These are phyloP conservation scores for Colletotrichum cordylinicola DNA, from an alignment of 2,329 filamentous ascomycete species.

Conservation along the genomic window DNA sequence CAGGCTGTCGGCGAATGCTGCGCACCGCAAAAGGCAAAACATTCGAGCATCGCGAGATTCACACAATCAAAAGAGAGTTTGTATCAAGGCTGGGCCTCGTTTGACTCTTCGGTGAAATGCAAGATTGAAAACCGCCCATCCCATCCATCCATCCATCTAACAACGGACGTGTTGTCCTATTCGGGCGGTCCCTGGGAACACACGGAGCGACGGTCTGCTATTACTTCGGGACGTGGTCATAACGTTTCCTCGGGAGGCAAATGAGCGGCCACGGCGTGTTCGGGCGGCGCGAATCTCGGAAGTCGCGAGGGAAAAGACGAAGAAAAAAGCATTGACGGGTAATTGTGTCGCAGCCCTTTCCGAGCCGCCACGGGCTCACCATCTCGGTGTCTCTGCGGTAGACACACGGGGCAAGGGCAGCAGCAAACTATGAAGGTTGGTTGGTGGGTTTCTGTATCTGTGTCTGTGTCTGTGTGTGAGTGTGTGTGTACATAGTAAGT, in stretches of 20 bases:
- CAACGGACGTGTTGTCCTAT: slow-evolving; percentile 8
- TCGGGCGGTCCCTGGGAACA: background rate
- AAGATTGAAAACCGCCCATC: background rate
- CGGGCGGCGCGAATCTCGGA: background rate
- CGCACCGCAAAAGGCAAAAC: background rate
- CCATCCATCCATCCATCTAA: slow-evolving; percentile 1
- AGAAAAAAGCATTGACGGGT: background rate
- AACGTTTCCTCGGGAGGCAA: background rate
- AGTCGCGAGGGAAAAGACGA: background rate
- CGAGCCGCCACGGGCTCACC: background rate
- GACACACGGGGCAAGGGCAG: background rate
- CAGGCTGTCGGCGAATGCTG: background rate
- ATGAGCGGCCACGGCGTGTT: background rate
- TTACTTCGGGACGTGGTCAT: background rate
- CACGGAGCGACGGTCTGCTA: background rate
- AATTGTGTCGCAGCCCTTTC: background rate
- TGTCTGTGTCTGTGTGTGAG: background rate
- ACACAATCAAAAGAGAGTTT: slow-evolving; percentile 15
- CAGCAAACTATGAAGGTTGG: background rate
- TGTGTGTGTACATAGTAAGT: no score
- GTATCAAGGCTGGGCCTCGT: slow-evolving; percentile 5
- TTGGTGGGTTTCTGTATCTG: no score
- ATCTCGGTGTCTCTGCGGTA: background rate
- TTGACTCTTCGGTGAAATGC: slow-evolving; percentile 2
- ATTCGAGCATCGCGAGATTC: background rate